phyloP scores from a whole-genome alignment of 495 filamentous ascomycete genomes.

The Penicillium arizonense region DNA sequence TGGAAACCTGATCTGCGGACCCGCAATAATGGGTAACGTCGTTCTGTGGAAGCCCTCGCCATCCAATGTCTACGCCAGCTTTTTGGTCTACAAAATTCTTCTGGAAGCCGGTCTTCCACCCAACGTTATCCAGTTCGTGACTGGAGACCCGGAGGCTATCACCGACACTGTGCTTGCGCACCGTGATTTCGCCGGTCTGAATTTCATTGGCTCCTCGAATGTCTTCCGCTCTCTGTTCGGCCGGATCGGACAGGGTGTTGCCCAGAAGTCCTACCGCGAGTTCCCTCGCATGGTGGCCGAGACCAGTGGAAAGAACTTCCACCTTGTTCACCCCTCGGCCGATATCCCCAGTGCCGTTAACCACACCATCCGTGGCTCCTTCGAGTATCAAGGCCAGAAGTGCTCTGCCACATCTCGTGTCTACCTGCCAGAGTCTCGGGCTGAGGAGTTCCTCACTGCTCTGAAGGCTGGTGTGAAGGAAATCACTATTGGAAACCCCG shows the following conservation, averaged over 20 bases:
- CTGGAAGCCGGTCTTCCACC: constrained; percentile 80
- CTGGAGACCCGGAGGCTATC: constrained; percentile 72
- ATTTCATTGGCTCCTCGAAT: constrained; percentile 78
- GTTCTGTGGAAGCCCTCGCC: constrained; percentile 89
- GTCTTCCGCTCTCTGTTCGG: constrained; percentile 78
- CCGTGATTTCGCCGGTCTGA: constrained; percentile 69
- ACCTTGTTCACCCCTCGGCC: constrained; percentile 72
- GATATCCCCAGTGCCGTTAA: constrained; percentile 73
- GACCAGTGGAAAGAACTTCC: constrained; percentile 92
- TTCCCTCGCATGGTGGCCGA: constrained; percentile 84
- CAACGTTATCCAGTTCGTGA: constrained; percentile 80
- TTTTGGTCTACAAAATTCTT: constrained; percentile 77
- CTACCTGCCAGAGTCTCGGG: constrained; percentile 68
- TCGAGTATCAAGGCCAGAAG: constrained; percentile 91
- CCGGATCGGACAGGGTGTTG: constrained; percentile 66
- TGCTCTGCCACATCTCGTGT: constrained; percentile 78
- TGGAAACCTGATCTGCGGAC: constrained; percentile 70
- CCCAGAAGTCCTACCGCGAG: constrained; percentile 63
- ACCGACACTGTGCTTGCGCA: constrained; percentile 67
- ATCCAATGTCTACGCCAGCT: constrained; percentile 70
- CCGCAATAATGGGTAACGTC: constrained; percentile 81
- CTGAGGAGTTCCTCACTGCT: constrained; percentile 56
- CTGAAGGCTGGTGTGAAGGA: constrained; percentile 44
- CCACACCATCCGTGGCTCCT: constrained; percentile 81
- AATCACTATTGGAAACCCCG: constrained; percentile 57